Evolutionary conservation across 2,329 filamentous ascomycete genomes (phyloP), one percentile per base, ranked within the genome.

Genomic region (Curvularia eragrostidis): DNA sequence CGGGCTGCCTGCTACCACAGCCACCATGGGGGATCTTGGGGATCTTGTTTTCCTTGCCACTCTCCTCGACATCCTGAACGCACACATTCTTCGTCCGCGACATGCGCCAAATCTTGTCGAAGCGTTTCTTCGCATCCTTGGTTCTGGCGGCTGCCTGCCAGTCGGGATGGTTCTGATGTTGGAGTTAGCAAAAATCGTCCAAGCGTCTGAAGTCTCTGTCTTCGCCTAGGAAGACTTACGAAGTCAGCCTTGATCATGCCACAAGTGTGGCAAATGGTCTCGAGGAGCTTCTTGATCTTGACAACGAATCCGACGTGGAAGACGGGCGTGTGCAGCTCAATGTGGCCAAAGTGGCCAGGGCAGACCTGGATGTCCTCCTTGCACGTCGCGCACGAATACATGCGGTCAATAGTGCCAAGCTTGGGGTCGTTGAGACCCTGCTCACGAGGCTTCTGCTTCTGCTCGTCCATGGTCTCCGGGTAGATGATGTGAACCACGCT

Each of bases 391-490:
- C 95, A 99, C 79, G 93, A 92, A 83, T 92, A 96, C 75, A 93
- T 90, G 65, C 95, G 89, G 78, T 99, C 96, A 77, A 99, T 97
- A 48, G 95, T 97, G 57, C 95, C 95, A 50, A 99, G 89, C 69
- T 93, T 91, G 65, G 95, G 93, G 76, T 99, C 95, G 77, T 98
- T 98, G 68, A 98, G 84, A 73, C 95, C 95, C 75, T 90, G 89
- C 62, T 95, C 90, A 68, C 95, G 92, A 64, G 95, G 95, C 77
- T 91, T 91, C 67, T 91, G 89, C 73, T 93, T 91, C 78, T 90
- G 90, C 79, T 99, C 95, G 75, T 99, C 95, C 95, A 99, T 97
- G 26, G 95, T 98, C 83, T 99, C 95, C n/a, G 95, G 93, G 76
- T 97, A 98, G 78, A 95, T 86, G 77, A 99, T 94, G 78, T 97